Base-by-base conservation (phyloP, 176 grass and related monocot genomes). In the Aegilops bicornis region DNA sequence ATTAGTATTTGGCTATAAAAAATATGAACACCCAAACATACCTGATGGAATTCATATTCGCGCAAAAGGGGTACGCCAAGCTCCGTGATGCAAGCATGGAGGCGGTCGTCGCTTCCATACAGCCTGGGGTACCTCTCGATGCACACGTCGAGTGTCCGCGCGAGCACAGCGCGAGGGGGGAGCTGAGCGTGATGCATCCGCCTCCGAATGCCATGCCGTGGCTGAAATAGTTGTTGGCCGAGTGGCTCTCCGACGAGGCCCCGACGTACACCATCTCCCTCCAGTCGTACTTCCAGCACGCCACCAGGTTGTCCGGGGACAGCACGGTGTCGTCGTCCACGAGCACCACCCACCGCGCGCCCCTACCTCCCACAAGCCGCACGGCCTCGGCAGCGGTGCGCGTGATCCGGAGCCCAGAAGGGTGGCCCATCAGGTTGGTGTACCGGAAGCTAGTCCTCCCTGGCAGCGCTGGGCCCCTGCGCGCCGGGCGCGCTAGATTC, bases 191-290 rank as follows among this genome's bases (percentile, higher is more conserved):
- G 64, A 98, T 91, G 13, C 96, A 93, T 1, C 96, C 96, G 9
- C 96, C 93, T 19, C 96, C 96, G 63, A 96, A 98, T 3, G 96
- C 96, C 96, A 96, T 98, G 27, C 90, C 78, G 77, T 98, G 96
- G 86, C 92, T 96, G 91, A 98, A 98, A 66, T 96, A 96, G 8
- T 92, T 98, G 88, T 98, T 98, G 0, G 96, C 93, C 1, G 93
- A 98, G 79, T 98, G 93, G 82, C 93, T 95, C 90, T 98, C 90
- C 6, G 96, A 98, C 27, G 93, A 71, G 24, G 89, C 90, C 25
- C 96, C 92, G 54, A 98, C 83, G 76, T 98, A 98, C 20, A 92
- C 92, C 96, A 96, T 98, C 90, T 96, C 93, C 25, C 84, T 92
- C 96, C 92, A 98, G 75, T 98, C 92, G 58, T 98, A 96, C 86